phyloP scores from a whole-genome alignment of 2,329 filamentous ascomycete genomes.

The Penicillium concentricum region DNA sequence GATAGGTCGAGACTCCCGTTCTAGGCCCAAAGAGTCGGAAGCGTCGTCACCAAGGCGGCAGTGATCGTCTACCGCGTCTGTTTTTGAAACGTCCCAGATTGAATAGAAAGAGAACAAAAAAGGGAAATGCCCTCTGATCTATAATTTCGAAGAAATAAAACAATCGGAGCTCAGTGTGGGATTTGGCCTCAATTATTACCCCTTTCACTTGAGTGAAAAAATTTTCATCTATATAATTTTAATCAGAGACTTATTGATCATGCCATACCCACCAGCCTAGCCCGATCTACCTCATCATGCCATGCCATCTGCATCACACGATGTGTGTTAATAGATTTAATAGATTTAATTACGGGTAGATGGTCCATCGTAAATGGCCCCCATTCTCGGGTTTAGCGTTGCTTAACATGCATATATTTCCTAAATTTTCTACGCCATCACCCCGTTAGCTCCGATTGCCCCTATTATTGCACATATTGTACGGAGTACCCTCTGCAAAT shows the following conservation, averaged over 20 bases:
- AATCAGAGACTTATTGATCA: constrained; percentile 9
- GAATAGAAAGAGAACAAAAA: not conserved
- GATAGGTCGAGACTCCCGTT: not conserved
- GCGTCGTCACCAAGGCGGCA: constrained; percentile 9
- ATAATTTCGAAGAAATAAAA: not conserved
- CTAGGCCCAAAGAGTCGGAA: constrained; percentile 8
- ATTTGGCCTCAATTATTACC: not conserved
- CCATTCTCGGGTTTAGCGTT: not conserved
- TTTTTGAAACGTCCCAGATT: constrained; percentile 17
- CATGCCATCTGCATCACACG: constrained; percentile 19
- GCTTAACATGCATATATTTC: constrained; percentile 1
- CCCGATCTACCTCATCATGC: constrained; percentile 11
- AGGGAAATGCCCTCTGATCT: not conserved
- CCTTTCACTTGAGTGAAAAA: not conserved
- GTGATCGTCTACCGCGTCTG: constrained; percentile 17
- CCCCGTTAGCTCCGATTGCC: not conserved
- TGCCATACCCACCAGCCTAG: constrained; percentile 9
- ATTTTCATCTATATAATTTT: not conserved
- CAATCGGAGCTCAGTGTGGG: not conserved
- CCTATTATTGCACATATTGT: not conserved
- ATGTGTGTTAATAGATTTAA: not conserved
- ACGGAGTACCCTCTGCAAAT: not conserved
- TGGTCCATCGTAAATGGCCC: not conserved
- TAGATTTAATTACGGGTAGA: not conserved
- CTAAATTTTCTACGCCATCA: constrained; percentile 4